Percentiles rank a stretch among this genome's conserved stretches.
These are phyloP conservation scores for Aspergillus affinis DNA, from an alignment of 495 filamentous ascomycete species.

Conservation along the genomic window DNA sequence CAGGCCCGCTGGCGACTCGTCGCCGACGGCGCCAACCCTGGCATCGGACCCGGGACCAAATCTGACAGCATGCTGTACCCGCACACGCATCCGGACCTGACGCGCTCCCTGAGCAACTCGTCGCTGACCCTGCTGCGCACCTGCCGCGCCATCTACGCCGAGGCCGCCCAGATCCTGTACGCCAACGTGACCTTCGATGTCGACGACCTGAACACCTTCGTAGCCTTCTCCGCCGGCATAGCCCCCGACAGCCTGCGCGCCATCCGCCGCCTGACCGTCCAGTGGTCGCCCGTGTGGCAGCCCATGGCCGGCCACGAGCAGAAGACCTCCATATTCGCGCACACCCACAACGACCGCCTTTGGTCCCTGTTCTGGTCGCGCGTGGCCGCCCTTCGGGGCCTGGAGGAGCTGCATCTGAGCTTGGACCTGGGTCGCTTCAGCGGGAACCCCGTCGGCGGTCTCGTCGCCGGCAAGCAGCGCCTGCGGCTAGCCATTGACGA, in stretches of 20 bases:
- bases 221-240: slow-evolving; percentile 34
- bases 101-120: slow-evolving; percentile 25
- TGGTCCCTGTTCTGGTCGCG: slow-evolving; percentile 38
- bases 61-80: slow-evolving; percentile 40
- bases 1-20: slow-evolving; percentile 38
- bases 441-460: slow-evolving; percentile 14
- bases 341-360: slow-evolving; percentile 42
- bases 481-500: slow-evolving; percentile 29
- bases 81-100: slow-evolving; percentile 36
- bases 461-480: slow-evolving; percentile 22
- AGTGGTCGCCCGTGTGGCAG: slow-evolving; percentile 42
- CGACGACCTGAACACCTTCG: slow-evolving; percentile 44
- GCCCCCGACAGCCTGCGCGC: slow-evolving; percentile 13
- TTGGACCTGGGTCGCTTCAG: slow-evolving; percentile 39
- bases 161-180: slow-evolving; percentile 37
- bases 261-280: slow-evolving; percentile 31
- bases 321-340: slow-evolving; percentile 37
- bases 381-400: slow-evolving; percentile 21
- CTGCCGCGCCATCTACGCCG: slow-evolving; percentile 44
- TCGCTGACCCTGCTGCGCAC: slow-evolving; percentile 35
- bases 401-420: slow-evolving; percentile 27
- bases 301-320: slow-evolving; percentile 35
- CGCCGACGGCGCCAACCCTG: slow-evolving; percentile 12
- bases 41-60: slow-evolving; percentile 1
- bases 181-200: slow-evolving; percentile 32